Conservation (phyloP, 2,329 filamentous ascomycete species). For the Fusarium lateritium region DNA sequence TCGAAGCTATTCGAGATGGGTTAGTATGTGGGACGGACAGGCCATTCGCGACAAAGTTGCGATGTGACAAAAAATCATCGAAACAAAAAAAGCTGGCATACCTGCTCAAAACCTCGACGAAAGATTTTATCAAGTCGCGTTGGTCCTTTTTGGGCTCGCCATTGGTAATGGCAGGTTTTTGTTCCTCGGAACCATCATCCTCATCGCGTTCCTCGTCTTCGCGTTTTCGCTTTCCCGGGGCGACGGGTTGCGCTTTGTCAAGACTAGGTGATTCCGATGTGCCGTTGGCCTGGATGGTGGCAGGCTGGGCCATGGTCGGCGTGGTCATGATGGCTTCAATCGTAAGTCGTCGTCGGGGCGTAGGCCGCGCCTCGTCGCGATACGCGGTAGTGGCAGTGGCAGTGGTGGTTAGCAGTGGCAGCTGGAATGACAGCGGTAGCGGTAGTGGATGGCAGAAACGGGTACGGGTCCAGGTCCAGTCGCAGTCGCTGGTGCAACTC, state of each 20-base stretch:
- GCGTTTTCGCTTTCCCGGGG: conserved; percentile 72
- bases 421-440: conserved; percentile 49
- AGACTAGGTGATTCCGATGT: conserved; percentile 55
- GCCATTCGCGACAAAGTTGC: conserved; percentile 32
- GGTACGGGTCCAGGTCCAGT: conserved; percentile 27
- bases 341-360: conserved; percentile 45
- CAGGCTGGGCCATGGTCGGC: conserved; percentile 60
- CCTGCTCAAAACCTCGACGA: conserved; percentile 57
- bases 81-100: conserved; percentile 47
- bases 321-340: conserved; percentile 46
- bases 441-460: conserved; percentile 53
- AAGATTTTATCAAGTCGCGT: conserved; percentile 57
- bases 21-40: conserved; percentile 48
- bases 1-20: conserved; percentile 64
- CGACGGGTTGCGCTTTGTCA: conserved; percentile 52
- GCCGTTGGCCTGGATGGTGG: conserved; percentile 59
- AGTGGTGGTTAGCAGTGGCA: conserved; percentile 52
- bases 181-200: conserved; percentile 49
- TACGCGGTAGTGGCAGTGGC: conserved; percentile 57
- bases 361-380: conserved; percentile 59
- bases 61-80: conserved; percentile 19
- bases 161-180: conserved; percentile 46
- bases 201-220: conserved; percentile 56
- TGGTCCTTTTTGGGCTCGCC: conserved; percentile 50
- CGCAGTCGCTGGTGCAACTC: conserved; percentile 59